Conservation (phyloP, 2,329 filamentous ascomycete species). For the Pestalotiopsis sp. region DNA sequence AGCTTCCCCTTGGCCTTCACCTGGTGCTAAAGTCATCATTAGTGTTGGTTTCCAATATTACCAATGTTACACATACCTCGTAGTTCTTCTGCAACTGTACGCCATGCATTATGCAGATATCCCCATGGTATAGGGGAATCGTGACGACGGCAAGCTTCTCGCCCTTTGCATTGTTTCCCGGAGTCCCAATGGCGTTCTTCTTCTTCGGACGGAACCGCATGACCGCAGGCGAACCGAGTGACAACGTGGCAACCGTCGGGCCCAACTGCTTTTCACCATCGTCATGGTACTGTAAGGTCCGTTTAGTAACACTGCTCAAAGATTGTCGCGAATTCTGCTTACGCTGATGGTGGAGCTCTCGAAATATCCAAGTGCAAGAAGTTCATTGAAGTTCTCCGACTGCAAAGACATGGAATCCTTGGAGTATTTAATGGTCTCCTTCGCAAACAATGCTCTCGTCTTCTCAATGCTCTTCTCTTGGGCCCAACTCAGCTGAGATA, state of each 20-base stretch:
- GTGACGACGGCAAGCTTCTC: constrained; percentile 35
- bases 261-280: constrained; percentile 67
- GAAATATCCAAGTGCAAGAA: constrained; percentile 65
- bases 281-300: constrained; percentile 56
- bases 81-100: constrained; percentile 59
- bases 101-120: constrained; percentile 67
- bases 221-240: constrained; percentile 57
- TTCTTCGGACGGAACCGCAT: constrained; percentile 63
- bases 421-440: constrained; percentile 4
- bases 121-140: constrained; percentile 59
- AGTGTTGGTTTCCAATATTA: constrained; percentile 20
- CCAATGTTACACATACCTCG: constrained; percentile 42
- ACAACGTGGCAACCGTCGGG: constrained; percentile 63
- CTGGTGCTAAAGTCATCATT: constrained; percentile 42
- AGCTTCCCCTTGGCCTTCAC: constrained; percentile 53
- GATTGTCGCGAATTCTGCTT: constrained; percentile 24
- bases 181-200: constrained; percentile 25
- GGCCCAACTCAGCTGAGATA: constrained; percentile 59
- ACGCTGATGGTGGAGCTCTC: constrained; percentile 60
- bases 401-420: constrained; percentile 24
- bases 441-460: constrained; percentile 21
- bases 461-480: constrained; percentile 41
- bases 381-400: constrained; percentile 60
- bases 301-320: background rate
- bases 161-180: constrained; percentile 29